A percentile compares a stretch with the other conserved stretches of the same genome.
These are phyloP conservation scores for Pythium utonaiense DNA, from an alignment of 352 stramenopile species.

Conservation along the genomic window DNA sequence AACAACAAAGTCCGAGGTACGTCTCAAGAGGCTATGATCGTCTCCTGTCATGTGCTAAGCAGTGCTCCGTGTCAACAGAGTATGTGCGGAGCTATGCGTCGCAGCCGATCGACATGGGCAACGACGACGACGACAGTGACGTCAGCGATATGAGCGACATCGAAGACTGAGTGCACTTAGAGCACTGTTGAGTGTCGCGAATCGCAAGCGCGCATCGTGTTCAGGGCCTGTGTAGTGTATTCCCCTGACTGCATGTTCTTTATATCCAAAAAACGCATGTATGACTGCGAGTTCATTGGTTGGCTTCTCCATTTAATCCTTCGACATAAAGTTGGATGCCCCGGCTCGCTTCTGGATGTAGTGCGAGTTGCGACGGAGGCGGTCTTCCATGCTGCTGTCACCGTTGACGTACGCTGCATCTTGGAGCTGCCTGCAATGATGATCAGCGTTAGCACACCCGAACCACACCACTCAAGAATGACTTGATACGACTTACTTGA, in stretches of 20 bases:
- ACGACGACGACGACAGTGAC: slow-evolving; percentile 71
- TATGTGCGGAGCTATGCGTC: slow-evolving; percentile 80
- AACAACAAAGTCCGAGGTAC: slow-evolving; percentile 86
- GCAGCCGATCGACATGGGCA: slow-evolving; percentile 69
- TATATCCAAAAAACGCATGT: not conserved
- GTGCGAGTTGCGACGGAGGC: slow-evolving; percentile 73
- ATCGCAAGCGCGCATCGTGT: not conserved
- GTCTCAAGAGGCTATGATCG: not conserved
- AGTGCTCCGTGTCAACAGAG: slow-evolving; percentile 31
- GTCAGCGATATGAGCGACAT: slow-evolving; percentile 86
- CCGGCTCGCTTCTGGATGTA: slow-evolving; percentile 85
- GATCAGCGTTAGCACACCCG: too few species aligned
- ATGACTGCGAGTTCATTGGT: not conserved
- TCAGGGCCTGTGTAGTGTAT: not conserved
- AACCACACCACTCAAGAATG: too few species aligned
- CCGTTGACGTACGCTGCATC: slow-evolving; percentile 64
- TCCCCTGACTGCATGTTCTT: not conserved
- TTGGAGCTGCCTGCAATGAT: slow-evolving; percentile 77
- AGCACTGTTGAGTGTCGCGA: slow-evolving; percentile 9
- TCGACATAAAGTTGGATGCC: slow-evolving; percentile 74
- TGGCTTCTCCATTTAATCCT: slow-evolving; percentile 28
- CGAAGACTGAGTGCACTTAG: slow-evolving; percentile 24
- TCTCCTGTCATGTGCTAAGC: not conserved
- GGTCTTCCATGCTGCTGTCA: slow-evolving; percentile 67
- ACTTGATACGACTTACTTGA: slow-evolving; percentile 41